Evolutionary conservation across 129 eudicot genomes (phyloP).

Genomic region (Flaveria bidentis): DNA sequence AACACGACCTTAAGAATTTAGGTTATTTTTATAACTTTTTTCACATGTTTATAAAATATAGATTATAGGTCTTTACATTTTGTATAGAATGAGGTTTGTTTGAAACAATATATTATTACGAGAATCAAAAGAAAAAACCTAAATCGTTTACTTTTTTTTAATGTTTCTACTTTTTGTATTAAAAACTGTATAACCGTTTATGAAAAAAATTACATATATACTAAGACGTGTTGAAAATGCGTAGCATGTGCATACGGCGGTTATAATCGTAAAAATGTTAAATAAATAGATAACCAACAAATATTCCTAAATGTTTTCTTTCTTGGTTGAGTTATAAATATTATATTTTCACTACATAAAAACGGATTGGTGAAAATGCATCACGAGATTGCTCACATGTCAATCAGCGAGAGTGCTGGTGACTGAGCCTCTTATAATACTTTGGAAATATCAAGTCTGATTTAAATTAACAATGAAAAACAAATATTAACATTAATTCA

Average conservation of each 20-base stretch:
- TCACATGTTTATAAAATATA: too few relatives aligned
- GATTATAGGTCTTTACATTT: too few relatives aligned
- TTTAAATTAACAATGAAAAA: background rate
- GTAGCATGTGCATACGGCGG: background rate
- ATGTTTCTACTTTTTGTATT: too few relatives aligned
- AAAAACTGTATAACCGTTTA: too few relatives aligned
- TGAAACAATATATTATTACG: too few relatives aligned
- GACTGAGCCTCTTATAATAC: constrained; percentile 18
- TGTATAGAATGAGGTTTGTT: too few relatives aligned
- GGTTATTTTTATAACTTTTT: too few relatives aligned
- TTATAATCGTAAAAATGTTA: background rate
- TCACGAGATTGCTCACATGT: constrained; percentile 27
- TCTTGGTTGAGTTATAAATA: background rate
- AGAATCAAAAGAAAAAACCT: too few relatives aligned
- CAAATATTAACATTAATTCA: background rate
- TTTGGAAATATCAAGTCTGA: constrained; percentile 15
- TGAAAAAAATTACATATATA: too few relatives aligned
- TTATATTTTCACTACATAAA: background rate
- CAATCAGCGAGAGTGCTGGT: constrained; percentile 20
- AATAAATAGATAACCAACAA: background rate
- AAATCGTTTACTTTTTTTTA: too few relatives aligned
- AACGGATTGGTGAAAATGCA: constrained; percentile 8
- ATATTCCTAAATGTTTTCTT: constrained; percentile 6
- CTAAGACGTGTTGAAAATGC: background rate
- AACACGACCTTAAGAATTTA: too few relatives aligned